Conservation (phyloP, 2,329 filamentous ascomycete species). For the Anisogramma anomala region DNA sequence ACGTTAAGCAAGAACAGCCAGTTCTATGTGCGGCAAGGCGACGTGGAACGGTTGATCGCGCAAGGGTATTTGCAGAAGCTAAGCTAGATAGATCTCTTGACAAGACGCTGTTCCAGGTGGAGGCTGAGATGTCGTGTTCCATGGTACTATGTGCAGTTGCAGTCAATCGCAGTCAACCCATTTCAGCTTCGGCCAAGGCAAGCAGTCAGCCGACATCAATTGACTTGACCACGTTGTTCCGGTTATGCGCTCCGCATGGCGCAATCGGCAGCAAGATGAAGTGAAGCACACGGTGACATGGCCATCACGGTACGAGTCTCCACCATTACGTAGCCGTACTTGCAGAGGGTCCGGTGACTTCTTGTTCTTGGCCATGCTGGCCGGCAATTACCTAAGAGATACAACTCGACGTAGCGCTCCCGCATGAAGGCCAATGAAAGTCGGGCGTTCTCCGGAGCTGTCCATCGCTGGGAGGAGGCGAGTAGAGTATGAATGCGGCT, state of each 20-base stretch:
- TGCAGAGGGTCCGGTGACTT: no score
- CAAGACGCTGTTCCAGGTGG: background rate
- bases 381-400: slow-evolving; percentile 5
- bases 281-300: background rate
- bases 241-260: background rate
- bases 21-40: slow-evolving; percentile 90
- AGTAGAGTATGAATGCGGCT: no score
- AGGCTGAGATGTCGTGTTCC: no score
- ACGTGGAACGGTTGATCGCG: slow-evolving; percentile 86
- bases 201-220: background rate
- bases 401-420: background rate
- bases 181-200: background rate
- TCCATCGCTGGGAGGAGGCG: no score
- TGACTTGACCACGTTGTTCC: no score
- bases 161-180: no score
- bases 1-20: slow-evolving; percentile 97
- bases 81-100: slow-evolving; percentile 40
- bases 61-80: slow-evolving; percentile 92
- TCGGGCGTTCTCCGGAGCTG: background rate
- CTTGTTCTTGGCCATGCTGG: no score
- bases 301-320: background rate
- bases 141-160: no score
- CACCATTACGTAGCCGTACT: no score
- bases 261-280: slow-evolving; percentile 1
- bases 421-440: background rate